Conservation (phyloP, 495 filamentous ascomycete genomes). For the Lasiosphaeria hispida region DNA sequence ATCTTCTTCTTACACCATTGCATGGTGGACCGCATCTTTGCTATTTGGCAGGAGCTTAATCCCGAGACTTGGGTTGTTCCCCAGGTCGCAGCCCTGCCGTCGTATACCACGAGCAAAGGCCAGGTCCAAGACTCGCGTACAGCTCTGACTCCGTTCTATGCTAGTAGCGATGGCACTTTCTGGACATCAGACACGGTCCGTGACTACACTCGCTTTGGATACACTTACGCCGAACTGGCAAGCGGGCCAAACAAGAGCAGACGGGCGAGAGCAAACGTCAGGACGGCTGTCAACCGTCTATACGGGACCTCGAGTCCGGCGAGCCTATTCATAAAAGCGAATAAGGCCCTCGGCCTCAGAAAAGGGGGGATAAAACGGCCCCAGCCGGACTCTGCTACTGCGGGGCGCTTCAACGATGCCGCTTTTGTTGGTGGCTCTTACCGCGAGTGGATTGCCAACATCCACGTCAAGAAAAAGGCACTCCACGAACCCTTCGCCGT, state of each 20-base stretch:
- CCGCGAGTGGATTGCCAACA: slow-evolving; percentile 61
- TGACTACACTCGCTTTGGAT: slow-evolving; percentile 49
- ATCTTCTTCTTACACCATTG: slow-evolving; percentile 69
- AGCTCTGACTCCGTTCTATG: slow-evolving; percentile 47
- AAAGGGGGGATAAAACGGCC: neutral
- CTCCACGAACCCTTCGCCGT: slow-evolving; percentile 55
- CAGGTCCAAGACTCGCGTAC: slow-evolving; percentile 39
- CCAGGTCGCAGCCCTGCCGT: slow-evolving; percentile 41
- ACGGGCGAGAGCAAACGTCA: slow-evolving; percentile 33
- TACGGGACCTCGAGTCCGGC: slow-evolving; percentile 49
- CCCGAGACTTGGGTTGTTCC: slow-evolving; percentile 56
- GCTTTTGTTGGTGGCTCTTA: slow-evolving; percentile 35
- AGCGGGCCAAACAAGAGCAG: slow-evolving; percentile 19
- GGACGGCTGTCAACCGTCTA: slow-evolving; percentile 50
- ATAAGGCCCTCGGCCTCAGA: slow-evolving; percentile 4
- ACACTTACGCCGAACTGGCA: slow-evolving; percentile 59
- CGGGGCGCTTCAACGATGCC: neutral
- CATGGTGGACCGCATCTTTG: slow-evolving; percentile 65
- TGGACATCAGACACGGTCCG: slow-evolving; percentile 49
- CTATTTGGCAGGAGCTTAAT: slow-evolving; percentile 70
- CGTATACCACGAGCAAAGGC: slow-evolving; percentile 50
- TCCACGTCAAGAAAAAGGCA: slow-evolving; percentile 56
- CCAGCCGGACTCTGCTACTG: too few species aligned
- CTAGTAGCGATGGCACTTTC: slow-evolving; percentile 41
- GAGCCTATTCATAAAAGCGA: slow-evolving; percentile 28